Evolutionary conservation across 1,284 basidiomycete species (phyloP).

Genomic region (Ceratobasidium sp.): DNA sequence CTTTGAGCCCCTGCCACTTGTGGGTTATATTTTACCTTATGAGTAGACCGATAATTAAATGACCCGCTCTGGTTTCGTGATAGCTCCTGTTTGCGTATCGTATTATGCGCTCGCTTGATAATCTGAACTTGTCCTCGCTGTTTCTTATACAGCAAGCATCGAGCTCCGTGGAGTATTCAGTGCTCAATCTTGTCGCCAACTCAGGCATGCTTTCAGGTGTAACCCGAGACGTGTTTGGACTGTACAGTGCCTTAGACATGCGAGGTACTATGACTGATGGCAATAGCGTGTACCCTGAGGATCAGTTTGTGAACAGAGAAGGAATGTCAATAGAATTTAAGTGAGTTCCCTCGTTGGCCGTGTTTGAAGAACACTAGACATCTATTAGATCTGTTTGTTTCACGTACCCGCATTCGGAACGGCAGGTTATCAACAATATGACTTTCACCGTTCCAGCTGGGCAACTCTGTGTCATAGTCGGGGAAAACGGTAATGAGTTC

Average conservation of each 20-base stretch:
- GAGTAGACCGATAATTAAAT: neutral
- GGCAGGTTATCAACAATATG: slow-evolving; percentile 31
- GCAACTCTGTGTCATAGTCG: slow-evolving; percentile 48
- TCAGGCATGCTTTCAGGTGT: slow-evolving; percentile 29
- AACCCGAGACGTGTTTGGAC: slow-evolving; percentile 22
- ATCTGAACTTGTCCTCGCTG: neutral
- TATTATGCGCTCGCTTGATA: slow-evolving; percentile 13
- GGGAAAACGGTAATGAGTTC: slow-evolving; percentile 43
- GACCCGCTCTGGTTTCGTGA: neutral
- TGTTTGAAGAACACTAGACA: neutral
- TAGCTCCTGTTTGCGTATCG: slow-evolving; percentile 31
- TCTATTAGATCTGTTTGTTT: slow-evolving; percentile 44
- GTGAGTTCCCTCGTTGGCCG: slow-evolving; percentile 21
- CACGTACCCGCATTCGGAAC: slow-evolving; percentile 36
- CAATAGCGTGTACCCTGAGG: slow-evolving; percentile 35
- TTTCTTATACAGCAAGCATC: slow-evolving; percentile 37
- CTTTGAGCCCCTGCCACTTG: slow-evolving; percentile 28
- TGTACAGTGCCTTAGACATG: slow-evolving; percentile 46
- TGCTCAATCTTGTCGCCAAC: slow-evolving; percentile 15
- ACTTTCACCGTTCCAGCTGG: slow-evolving; percentile 46
- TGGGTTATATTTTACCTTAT: slow-evolving; percentile 15
- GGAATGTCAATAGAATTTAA: slow-evolving; percentile 47
- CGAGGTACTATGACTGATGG: slow-evolving; percentile 45
- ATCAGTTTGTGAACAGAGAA: neutral
- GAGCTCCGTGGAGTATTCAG: slow-evolving; percentile 10